Percentiles rank a stretch among this genome's conserved stretches.
Conservation (phyloP, 495 filamentous ascomycete species). For the Halenospora varia region DNA sequence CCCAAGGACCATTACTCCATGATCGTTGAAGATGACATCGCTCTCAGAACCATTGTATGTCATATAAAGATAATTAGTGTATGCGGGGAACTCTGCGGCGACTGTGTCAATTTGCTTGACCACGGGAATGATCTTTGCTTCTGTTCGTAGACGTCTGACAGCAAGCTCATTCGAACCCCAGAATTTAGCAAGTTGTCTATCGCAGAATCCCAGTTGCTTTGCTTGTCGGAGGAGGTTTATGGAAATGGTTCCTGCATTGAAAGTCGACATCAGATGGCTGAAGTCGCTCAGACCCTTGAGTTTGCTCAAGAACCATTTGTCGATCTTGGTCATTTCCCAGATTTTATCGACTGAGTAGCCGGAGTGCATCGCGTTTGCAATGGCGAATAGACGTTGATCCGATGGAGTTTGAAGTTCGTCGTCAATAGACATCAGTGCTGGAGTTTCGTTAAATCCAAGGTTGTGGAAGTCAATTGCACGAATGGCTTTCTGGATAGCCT, state of each 20-base stretch:
- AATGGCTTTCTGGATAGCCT: conserved; percentile 98
- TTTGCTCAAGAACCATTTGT: conserved; percentile 93
- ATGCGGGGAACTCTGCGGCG: conserved; percentile 91
- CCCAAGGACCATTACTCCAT: conserved; percentile 89
- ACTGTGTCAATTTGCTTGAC: conserved; percentile 99
- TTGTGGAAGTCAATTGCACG: conserved; percentile 93
- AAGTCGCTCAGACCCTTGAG: conserved; percentile 91
- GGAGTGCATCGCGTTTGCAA: conserved; percentile 93
- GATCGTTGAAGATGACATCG: conserved; percentile 80
- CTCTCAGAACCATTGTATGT: conserved; percentile 91
- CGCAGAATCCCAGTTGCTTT: conserved; percentile 91
- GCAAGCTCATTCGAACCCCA: conserved; percentile 89
- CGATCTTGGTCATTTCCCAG: conserved; percentile 96
- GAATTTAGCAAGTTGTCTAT: conserved; percentile 91
- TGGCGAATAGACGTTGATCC: conserved; percentile 94
- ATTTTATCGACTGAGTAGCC: conserved; percentile 95
- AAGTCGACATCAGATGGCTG: conserved; percentile 67
- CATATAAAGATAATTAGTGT: conserved; percentile 94
- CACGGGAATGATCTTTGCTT: conserved; percentile 79
- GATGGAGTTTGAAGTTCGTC: conserved; percentile 95
- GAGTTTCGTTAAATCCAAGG: conserved; percentile 88
- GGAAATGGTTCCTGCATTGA: conserved; percentile 65
- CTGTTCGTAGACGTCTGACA: conserved; percentile 73
- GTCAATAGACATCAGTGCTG: conserved; percentile 92
- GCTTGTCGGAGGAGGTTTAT: conserved; percentile 65